Evolutionary conservation across 2,329 filamentous ascomycete species (phyloP), one percentile per base, ranked within the genome.

Genomic region (Coniochaeta prunicola): DNA sequence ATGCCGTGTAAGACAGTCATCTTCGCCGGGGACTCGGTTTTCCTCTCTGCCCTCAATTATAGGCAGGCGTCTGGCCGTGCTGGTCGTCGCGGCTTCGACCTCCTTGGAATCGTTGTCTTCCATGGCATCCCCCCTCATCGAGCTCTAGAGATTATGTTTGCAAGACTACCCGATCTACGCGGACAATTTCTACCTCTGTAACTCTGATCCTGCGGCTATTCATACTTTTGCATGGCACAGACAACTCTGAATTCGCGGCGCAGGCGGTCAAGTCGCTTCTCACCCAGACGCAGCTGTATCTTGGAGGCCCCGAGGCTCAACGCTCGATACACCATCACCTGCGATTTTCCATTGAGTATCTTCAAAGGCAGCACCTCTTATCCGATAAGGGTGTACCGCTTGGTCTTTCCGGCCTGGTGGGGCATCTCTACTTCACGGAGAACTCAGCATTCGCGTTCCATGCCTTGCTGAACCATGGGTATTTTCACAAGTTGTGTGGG

Each of bases 1-100:
- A 90, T 91, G 87, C 90, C 90, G 10, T 92, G 89, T 69, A 90
- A 90, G 69, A 93, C 89, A 1, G 88, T 92, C 0, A 83, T 91
- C 1, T 93, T 93, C 69, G 80, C 79, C 17, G 88, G 88, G 0
- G 89, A 92, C 68, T 90, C 86, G 0, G 77, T 89, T 2, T 91
- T 83, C 67, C 73, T 93, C 48, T 91, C 88, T 0, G 83, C 89
- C 0, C 80, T 92, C 57, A 91, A 90, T 68, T 93, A 88, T 70
- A 83, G 88, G 9, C 90, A 93, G 69, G 88, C 84, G 7, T 84
- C 89, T 59, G 89, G 90, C 71, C 86, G 89, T 77, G 87, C 90
- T 33, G 90, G 90, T 64, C 86, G 90, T 71, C 83, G 90, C 74
- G 90, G 90, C 1, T 93, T 93, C 62, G 90, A 93, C 68, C 74